Conservation (phyloP, 2,329 filamentous ascomycete species). For the Alternaria ventricosa region DNA sequence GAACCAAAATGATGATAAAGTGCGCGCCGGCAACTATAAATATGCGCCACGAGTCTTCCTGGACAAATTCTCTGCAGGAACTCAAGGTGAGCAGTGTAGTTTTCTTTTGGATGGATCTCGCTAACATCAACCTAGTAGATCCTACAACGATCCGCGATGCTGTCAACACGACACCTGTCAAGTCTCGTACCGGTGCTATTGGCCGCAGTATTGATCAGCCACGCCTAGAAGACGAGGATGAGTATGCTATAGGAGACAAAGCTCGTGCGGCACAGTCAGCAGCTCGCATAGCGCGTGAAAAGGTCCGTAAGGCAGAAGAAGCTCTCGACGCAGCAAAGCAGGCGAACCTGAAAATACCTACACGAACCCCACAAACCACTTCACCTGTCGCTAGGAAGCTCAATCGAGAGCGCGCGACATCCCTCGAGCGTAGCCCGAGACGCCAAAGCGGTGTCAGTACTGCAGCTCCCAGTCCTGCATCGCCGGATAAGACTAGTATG, state of each 20-base stretch:
- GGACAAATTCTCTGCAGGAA: conserved; percentile 11
- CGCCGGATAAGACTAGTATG: neutral
- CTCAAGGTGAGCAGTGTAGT: conserved; percentile 1
- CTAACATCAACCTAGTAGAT: neutral
- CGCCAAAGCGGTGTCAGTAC: conserved; percentile 12
- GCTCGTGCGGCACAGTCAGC: neutral
- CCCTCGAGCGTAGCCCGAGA: conserved; percentile 5
- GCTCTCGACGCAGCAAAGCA: neutral
- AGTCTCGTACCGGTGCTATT: neutral
- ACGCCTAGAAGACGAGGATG: neutral
- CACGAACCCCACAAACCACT: neutral
- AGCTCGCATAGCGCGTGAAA: neutral
- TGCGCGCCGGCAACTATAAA: conserved; percentile 5
- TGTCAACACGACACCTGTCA: conserved; percentile 20
- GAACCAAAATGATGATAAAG: conserved; percentile 6
- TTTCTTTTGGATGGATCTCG: neutral
- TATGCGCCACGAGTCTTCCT: conserved; percentile 31
- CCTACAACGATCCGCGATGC: conserved; percentile 10
- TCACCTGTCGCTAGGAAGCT: conserved; percentile 6
- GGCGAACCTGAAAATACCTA: neutral
- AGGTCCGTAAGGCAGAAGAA: neutral
- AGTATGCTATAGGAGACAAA: neutral
- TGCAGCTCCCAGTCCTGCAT: neutral
- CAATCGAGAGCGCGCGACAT: neutral
- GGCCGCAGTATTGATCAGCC: neutral